Conservation (phyloP, 2,329 filamentous ascomycete species). For the Epichloe typhina region DNA sequence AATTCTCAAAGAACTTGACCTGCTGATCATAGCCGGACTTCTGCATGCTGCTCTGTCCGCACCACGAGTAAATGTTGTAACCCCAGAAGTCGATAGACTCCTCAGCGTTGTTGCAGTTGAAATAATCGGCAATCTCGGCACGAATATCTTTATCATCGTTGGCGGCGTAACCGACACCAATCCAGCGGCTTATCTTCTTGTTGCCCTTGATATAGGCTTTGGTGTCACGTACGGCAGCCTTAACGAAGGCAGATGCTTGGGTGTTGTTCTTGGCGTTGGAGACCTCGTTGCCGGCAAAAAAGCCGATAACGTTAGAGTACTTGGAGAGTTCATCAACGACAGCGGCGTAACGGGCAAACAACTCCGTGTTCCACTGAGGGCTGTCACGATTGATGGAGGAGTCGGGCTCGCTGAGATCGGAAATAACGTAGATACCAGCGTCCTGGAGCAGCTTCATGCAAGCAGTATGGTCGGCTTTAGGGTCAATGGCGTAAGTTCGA, state of each 20-base stretch:
- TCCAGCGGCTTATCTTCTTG: conserved; percentile 63
- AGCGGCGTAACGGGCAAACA: conserved; percentile 68
- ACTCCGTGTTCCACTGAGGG: conserved; percentile 64
- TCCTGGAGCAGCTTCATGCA: conserved; percentile 78
- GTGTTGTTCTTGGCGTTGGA: conserved; percentile 85
- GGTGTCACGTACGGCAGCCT: conserved; percentile 91
- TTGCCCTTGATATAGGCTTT: conserved; percentile 85
- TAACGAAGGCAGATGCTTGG: conserved; percentile 81
- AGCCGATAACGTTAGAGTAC: conserved; percentile 88
- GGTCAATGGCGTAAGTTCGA: conserved; percentile 88
- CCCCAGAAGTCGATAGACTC: conserved; percentile 90
- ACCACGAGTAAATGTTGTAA: conserved; percentile 99
- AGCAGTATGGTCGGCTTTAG: conserved; percentile 58
- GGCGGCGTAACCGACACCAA: conserved; percentile 91
- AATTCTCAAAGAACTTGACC: conserved; percentile 75
- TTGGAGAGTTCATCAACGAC: conserved; percentile 72
- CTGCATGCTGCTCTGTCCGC: conserved; percentile 66
- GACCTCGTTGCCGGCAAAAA: conserved; percentile 98
- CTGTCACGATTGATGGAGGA: conserved; percentile 74
- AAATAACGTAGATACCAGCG: conserved; percentile 88
- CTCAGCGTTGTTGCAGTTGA: conserved; percentile 65
- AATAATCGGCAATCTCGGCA: conserved; percentile 73
- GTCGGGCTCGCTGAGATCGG: conserved; percentile 72
- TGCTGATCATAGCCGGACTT: conserved; percentile 70
- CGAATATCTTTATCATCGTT: conserved; percentile 83